Conservation (phyloP, 768 basidiomycete genomes). For the Lactarius sp. region DNA sequence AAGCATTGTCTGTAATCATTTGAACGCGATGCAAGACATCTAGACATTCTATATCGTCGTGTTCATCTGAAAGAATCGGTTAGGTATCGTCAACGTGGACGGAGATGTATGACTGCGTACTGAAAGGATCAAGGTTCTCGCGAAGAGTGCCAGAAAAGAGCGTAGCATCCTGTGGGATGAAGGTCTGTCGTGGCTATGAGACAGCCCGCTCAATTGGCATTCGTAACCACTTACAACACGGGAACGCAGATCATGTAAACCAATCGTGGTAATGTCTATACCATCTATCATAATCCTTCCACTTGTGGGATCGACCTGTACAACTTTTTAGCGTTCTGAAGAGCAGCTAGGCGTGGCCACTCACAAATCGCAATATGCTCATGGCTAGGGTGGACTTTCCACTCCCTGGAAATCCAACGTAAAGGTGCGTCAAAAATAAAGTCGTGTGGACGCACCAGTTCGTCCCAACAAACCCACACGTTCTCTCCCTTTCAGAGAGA, state of each 20-base stretch:
- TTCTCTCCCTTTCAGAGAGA: slow-evolving; percentile 64
- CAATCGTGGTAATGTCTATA: slow-evolving; percentile 82
- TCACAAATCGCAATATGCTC: slow-evolving; percentile 77
- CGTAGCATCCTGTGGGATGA: slow-evolving; percentile 69
- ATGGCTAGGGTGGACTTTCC: slow-evolving; percentile 83
- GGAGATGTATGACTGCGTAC: slow-evolving; percentile 32
- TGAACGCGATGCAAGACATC: slow-evolving; percentile 82
- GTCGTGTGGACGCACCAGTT: slow-evolving; percentile 43
- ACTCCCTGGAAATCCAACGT: slow-evolving; percentile 42
- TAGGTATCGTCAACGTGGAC: neutral
- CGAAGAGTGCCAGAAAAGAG: slow-evolving; percentile 77
- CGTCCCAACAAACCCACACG: slow-evolving; percentile 77
- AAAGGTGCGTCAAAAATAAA: slow-evolving; percentile 3
- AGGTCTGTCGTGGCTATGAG: slow-evolving; percentile 45
- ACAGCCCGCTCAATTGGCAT: neutral
- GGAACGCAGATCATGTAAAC: slow-evolving; percentile 77
- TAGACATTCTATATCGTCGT: slow-evolving; percentile 71
- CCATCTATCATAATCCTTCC: slow-evolving; percentile 83
- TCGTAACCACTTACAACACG: slow-evolving; percentile 47
- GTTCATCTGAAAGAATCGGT: slow-evolving; percentile 47
- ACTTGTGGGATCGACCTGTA: slow-evolving; percentile 63
- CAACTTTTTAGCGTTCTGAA: neutral
- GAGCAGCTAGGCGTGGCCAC: slow-evolving; percentile 27
- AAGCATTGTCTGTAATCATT: slow-evolving; percentile 52
- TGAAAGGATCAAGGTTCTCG: slow-evolving; percentile 72